Percentiles rank a stretch among this genome's conserved stretches.
Conservation (phyloP, 2,329 filamentous ascomycete species). For the Aspergillus sp. region DNA sequence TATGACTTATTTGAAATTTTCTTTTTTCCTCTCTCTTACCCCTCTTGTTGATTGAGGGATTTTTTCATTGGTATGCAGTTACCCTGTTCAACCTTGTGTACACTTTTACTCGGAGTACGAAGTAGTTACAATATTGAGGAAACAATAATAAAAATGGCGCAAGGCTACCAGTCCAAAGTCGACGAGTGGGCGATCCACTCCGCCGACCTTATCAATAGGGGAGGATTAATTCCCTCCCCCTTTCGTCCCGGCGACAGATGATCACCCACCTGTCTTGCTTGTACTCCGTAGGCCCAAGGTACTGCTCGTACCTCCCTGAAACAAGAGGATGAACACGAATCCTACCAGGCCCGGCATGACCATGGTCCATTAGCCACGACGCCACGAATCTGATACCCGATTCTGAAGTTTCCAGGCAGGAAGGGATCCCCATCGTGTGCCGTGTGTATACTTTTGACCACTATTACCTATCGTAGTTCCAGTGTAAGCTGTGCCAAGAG, state of each 20-base stretch:
- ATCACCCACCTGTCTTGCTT: background rate
- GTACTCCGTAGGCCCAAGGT: background rate
- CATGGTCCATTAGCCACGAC: constrained; percentile 18
- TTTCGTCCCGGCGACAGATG: background rate
- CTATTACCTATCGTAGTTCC: too few relatives aligned
- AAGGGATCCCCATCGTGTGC: background rate
- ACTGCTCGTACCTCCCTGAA: background rate
- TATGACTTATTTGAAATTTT: background rate
- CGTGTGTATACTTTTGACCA: too few relatives aligned
- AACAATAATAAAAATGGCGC: background rate
- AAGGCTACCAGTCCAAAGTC: background rate
- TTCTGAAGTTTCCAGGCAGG: background rate
- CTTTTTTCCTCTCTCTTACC: background rate
- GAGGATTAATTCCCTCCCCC: constrained; percentile 7
- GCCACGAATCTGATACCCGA: constrained; percentile 9
- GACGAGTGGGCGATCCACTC: constrained; percentile 8
- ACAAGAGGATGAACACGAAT: background rate
- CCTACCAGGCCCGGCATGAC: background rate
- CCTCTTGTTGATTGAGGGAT: constrained; percentile 7
- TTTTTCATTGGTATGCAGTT: constrained; percentile 6
- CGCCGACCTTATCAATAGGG: background rate
- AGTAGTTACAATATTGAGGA: background rate
- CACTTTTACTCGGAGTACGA: too few relatives aligned
- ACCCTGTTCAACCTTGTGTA: constrained; percentile 4
- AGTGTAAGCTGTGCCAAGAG: background rate